phyloP scores from a whole-genome alignment of 176 grass and related monocot species.

The Alloteropsis semialata region DNA sequence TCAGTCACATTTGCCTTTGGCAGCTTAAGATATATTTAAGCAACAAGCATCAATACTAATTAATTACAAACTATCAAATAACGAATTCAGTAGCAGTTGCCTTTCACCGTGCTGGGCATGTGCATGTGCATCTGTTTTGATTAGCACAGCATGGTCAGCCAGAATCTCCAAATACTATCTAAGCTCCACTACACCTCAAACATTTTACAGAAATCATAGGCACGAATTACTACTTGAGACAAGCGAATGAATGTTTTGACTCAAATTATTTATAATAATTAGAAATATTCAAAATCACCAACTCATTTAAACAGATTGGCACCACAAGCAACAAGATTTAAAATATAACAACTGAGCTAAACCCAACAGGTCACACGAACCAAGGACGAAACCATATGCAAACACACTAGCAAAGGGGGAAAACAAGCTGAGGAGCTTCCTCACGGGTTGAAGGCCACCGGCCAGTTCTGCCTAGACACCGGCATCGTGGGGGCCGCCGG shows the following conservation, averaged over 20 bases:
- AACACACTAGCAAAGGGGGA: neutral
- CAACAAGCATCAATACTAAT: neutral
- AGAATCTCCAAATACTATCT: neutral
- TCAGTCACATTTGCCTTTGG: neutral
- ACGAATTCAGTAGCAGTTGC: neutral
- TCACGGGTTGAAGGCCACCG: conserved; percentile 35
- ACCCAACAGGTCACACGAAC: neutral
- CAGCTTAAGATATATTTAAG: neutral
- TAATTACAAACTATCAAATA: neutral
- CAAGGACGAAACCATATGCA: conserved; percentile 8
- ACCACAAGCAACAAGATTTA: conserved; percentile 19
- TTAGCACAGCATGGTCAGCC: neutral
- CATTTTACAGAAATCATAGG: neutral
- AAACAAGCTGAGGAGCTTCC: conserved; percentile 4
- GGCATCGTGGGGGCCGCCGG: conserved; percentile 5
- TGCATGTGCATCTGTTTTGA: neutral
- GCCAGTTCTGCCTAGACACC: conserved; percentile 22
- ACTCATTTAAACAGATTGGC: conserved; percentile 6
- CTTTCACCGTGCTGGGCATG: neutral
- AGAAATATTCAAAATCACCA: neutral
- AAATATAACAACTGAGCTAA: conserved; percentile 22
- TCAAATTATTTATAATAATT: neutral
- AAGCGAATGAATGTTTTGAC: neutral
- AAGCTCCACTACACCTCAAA: neutral
- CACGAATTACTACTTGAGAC: neutral